Base-by-base conservation (phyloP, 176 grass and related monocot genomes). In the Aegilops tauschii region DNA sequence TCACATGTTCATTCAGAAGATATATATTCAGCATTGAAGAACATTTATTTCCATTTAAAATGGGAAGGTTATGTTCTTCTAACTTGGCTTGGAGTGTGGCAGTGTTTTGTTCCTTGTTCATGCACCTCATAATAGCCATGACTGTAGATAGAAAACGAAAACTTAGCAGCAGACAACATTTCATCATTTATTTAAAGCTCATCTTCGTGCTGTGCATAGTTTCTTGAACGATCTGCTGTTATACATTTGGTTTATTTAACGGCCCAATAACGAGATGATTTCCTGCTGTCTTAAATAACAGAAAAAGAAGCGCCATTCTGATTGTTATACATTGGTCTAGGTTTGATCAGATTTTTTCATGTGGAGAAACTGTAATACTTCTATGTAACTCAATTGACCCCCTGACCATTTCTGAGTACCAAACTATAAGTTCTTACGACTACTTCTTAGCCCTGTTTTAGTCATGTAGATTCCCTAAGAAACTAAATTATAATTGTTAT, bases 11-110 rank as follows among this genome's bases (percentile, higher is more conserved):
- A 73, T 56, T 90, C 90, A 39, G 83, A 90, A 85, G 88, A 92
- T 78, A 92, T 89, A 80, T 92, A 84, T 89, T 25, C 83, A 75
- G 85, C 62, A 73, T 65, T 90, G 67, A 49, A 83, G 63, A 90
- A 86, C 85, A 92, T 95, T 75, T 92, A 95, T 62, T 44, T 70
- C 39, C 93, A 92, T 21, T 86, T 86, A 75, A 69, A 83, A 39
- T 73, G 31, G 54, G 86, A 95, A 90, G 76, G 79, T 47, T 88
- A 84, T 79, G 82, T 86, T 81, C 52, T 82, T 27, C 21, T 52
- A 12, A 62, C 61, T 81, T 87, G 70, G 83, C 37, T 6, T 31
- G 50, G 8, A 45, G 66, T 50, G 58, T 63, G 20, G 42, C 40
- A 61, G 40, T 65, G 52, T 0, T 35, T 39, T 21, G 10, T 59